Evolutionary conservation across 768 basidiomycete genomes (phyloP).

Genomic region (Austroboletus festivus): DNA sequence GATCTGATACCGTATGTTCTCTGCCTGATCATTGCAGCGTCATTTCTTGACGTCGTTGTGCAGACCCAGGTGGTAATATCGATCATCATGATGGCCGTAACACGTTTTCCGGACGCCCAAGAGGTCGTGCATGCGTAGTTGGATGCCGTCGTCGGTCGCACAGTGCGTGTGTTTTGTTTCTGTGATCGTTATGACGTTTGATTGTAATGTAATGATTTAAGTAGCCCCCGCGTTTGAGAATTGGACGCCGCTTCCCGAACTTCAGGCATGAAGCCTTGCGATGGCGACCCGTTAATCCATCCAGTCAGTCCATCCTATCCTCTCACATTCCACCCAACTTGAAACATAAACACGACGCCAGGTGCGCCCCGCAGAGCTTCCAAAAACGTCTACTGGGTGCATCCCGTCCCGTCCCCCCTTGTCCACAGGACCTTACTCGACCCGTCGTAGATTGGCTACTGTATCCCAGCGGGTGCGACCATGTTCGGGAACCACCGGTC

Average conservation of each 20-base stretch:
- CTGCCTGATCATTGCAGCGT: too few species aligned
- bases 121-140: constrained; percentile 35
- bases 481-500: constrained; percentile 33
- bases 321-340: neutral
- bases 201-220: neutral
- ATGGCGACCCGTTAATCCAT: constrained; percentile 38
- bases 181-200: too few species aligned
- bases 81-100: constrained; percentile 37
- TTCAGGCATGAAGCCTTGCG: constrained; percentile 39
- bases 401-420: too few species aligned
- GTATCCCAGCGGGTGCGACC: constrained; percentile 34
- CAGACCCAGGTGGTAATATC: constrained; percentile 28
- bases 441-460: constrained; percentile 34
- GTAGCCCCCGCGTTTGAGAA: constrained; percentile 40
- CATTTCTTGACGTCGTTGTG: too few species aligned
- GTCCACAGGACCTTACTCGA: too few species aligned
- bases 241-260: constrained; percentile 29
- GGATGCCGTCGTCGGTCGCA: constrained; percentile 32
- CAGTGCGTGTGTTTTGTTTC: constrained; percentile 22
- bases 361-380: constrained; percentile 25
- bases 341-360: neutral
- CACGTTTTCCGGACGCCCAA: constrained; percentile 32
- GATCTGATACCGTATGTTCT: too few species aligned
- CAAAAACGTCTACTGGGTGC: constrained; percentile 29
- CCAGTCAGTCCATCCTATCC: constrained; percentile 28